Base-by-base conservation (phyloP, 768 basidiomycete genomes). In the Phlebiopsis gigantea region DNA sequence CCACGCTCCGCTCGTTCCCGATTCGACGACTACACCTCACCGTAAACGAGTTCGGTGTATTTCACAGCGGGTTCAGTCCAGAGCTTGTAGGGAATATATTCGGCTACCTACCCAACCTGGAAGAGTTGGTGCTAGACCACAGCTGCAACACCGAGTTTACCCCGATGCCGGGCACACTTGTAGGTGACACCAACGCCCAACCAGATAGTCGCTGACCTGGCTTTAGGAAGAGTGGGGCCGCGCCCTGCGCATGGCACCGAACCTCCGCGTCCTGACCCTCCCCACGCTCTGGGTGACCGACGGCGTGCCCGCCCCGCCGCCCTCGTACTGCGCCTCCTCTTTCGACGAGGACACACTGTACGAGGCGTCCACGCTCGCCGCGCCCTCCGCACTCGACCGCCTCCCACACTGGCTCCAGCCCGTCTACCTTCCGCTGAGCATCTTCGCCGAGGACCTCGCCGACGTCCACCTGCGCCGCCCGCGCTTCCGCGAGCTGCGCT, bases 361-460 rank as follows among this genome's bases (percentile, higher is more conserved):
- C 42, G 25, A 15, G 22, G 30, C 53, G 7, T 15, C 15, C 39
- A 17, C 9, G n/a, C 8, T 7, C 22, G 19, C 46, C 6, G 14
- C 10, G 7, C 24, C 47, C 14, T 28, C 25, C 5, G 19, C 12
- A 14, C 47, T 48, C 19, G 49, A 42, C 26, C 26, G 19, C 31
- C 28, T 22, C 19, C 44, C 28, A 14, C 9, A 2, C 12, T 34
- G 24, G 19, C 44, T 56, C 21, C n/a, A n/a, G 9, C n/a, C 15
- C 15, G 45, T 56, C 5, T 44, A n/a, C 21, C 17, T 5, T 7
- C 21, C 43, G 10, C 47, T 57, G 14, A 29, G 19, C 15, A 52
- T 51, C 15, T 59, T 41, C 28, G 54, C 58, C 17, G 58, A 59
- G 25, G 50, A 59, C 24, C 52, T 59, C 54, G 42, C 50, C 46